phyloP scores from a whole-genome alignment of 2,329 filamentous ascomycete genomes.

The Colletotrichum eleusines region DNA sequence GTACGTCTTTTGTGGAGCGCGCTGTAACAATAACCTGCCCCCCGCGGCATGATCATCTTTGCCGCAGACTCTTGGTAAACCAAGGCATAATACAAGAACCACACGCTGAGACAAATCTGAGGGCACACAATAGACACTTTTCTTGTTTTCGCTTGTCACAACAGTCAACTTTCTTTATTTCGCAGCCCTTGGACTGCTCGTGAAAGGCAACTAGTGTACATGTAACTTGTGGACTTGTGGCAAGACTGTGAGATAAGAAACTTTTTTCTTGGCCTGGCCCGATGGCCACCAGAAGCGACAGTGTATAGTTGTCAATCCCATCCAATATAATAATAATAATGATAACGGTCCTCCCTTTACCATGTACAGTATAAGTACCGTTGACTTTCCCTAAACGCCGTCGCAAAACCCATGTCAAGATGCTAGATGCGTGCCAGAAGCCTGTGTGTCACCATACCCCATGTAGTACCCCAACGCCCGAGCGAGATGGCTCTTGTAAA shows the following conservation, averaged over 20 bases:
- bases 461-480: constrained; percentile 35
- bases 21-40: background rate
- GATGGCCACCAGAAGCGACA: constrained; percentile 23
- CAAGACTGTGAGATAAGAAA: constrained; percentile 5
- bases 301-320: constrained; percentile 10
- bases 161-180: constrained; percentile 29
- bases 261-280: constrained; percentile 35
- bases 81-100: background rate
- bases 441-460: constrained; percentile 3
- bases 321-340: background rate
- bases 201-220: constrained; percentile 35
- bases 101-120: constrained; percentile 12
- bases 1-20: constrained; percentile 11
- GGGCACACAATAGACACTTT: background rate
- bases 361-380: background rate
- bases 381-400: constrained; percentile 35
- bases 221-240: constrained; percentile 12
- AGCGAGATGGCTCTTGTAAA: constrained; percentile 23
- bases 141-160: background rate
- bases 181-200: constrained; percentile 16
- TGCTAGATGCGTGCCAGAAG: constrained; percentile 30
- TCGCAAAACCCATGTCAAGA: constrained; percentile 28
- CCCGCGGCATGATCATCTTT: constrained; percentile 19
- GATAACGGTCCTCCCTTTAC: constrained; percentile 1
- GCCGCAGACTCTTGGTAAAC: constrained; percentile 4